These are phyloP conservation scores for Leucosporidium yakuticum DNA, from an alignment of 768 basidiomycete species.

Conservation along the genomic window DNA sequence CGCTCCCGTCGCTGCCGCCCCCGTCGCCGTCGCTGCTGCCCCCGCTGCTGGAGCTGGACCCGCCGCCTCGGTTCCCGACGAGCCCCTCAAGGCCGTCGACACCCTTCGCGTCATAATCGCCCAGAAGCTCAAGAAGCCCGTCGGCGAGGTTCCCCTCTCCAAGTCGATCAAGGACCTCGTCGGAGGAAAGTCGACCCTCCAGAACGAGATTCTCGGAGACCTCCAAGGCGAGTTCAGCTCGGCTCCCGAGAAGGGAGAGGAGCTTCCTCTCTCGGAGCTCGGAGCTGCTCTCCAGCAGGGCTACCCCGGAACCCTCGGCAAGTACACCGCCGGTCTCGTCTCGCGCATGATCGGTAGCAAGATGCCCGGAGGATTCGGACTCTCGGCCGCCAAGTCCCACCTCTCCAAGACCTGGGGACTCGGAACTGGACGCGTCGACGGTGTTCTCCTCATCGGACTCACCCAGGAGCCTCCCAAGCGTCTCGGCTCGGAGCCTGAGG, in stretches of 20 bases:
- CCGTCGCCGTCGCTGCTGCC: conserved; percentile 44
- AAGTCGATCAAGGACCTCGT: conserved; percentile 99
- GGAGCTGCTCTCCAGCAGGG: conserved; percentile 76
- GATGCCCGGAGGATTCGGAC: conserved; percentile 98
- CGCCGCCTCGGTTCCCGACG: conserved; percentile 75
- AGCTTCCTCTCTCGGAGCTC: conserved; percentile 90
- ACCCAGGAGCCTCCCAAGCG: conserved; percentile 93
- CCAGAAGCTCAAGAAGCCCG: conserved; percentile 94
- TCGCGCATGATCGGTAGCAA: conserved; percentile 89
- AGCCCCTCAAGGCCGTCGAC: conserved; percentile 82
- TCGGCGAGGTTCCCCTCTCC: conserved; percentile 76
- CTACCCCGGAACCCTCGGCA: conserved; percentile 80
- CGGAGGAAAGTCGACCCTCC: conserved; percentile 95
- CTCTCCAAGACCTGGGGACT: conserved; percentile 91
- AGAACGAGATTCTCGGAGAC: conserved; percentile 97
- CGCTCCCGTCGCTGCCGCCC: conserved; percentile 46
- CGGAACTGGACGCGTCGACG: conserved; percentile 83
- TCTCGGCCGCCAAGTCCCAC: conserved; percentile 80
- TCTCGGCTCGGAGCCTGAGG: conserved; percentile 80
- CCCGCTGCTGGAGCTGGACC: conserved; percentile 50
- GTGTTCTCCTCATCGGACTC: conserved; percentile 79
- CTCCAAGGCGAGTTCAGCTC: conserved; percentile 89
- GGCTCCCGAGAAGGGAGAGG: conserved; percentile 97
- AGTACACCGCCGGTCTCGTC: conserved; percentile 82
- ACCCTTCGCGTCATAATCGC: conserved; percentile 82